Evolutionary conservation across 2,329 filamentous ascomycete genomes (phyloP), one percentile per base, ranked within the genome.

Genomic region (Phialophora verrucosa): DNA sequence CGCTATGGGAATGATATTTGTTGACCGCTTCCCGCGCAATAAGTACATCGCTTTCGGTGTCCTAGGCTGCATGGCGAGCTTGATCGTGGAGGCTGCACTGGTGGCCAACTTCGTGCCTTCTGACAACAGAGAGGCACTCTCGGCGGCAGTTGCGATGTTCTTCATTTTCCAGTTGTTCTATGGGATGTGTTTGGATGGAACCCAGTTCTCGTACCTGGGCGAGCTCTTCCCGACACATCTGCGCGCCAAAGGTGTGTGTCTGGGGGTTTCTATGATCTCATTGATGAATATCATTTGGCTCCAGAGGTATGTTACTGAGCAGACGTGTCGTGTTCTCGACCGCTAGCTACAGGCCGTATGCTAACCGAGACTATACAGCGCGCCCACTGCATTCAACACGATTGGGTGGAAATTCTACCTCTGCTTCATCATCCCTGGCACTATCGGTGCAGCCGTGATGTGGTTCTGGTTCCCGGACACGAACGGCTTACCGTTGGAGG

Each of bases 191-290:
- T 75, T 81, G 25, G 81, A 83, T 63, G 81, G 81, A 0, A 82
- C 79, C 12, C 80, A 82, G 73, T 83, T 82, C 62, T 74, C 81
- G n/a, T 82, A 82, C 60, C 76, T 81, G 12, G 76, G 78, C 1
- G 80, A 82, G 70, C 81, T 83, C 12, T 82, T 81, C 71, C 81
- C 79, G 3, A 81, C 75, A 20, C 75, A 79, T 64, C 69, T 80
- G 14, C 75, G 78, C 2, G 73, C 74, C 11, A 71, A 71, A 31
- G 69, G 69, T 14, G 65, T 71, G 5, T 69, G 65, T 59, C 53
- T 80, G 38, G 77, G 78, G 0, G 71, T 81, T 42, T 70, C 72
- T 14, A 74, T 75, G 56, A 75, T 78, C 53, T 78, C 77, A 55
- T 69, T 77, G 10, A 75, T 76, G 47, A 75, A 75, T n/a, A 76